Percentiles rank a stretch among this genome's conserved stretches.
Evolutionary conservation across 2,329 filamentous ascomycete genomes (phyloP).

Genomic region (Westerdykella aurantiaca): DNA sequence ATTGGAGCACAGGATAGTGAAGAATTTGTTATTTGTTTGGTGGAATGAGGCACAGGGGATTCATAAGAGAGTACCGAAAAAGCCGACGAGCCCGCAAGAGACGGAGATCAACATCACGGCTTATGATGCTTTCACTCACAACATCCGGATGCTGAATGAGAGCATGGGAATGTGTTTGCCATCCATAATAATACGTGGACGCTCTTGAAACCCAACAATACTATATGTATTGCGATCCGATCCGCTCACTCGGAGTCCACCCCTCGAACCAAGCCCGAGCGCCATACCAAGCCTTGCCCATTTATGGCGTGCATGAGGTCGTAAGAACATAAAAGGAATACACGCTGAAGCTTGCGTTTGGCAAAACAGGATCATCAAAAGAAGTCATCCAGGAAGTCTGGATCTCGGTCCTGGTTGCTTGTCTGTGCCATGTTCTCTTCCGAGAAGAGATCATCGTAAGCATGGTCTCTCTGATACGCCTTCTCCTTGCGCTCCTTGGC

Average conservation of each 20-base stretch:
- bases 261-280: neutral
- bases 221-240: neutral
- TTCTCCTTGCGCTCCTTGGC: slow-evolving; percentile 78
- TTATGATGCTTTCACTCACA: slow-evolving; percentile 62
- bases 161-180: slow-evolving; percentile 59
- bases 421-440: slow-evolving; percentile 71
- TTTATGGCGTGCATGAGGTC: too few species aligned
- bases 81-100: slow-evolving; percentile 18
- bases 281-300: too few species aligned
- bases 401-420: slow-evolving; percentile 79
- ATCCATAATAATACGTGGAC: slow-evolving; percentile 26
- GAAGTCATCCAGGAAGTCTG: slow-evolving; percentile 84
- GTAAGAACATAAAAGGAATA: too few species aligned
- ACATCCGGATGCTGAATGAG: slow-evolving; percentile 67
- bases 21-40: slow-evolving; percentile 55
- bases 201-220: slow-evolving; percentile 10
- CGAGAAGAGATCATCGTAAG: slow-evolving; percentile 86
- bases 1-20: slow-evolving; percentile 66
- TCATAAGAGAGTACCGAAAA: slow-evolving; percentile 25
- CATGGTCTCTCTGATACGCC: slow-evolving; percentile 95
- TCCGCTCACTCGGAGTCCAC: neutral
- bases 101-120: slow-evolving; percentile 33
- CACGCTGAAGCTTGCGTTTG: neutral
- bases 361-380: slow-evolving; percentile 15
- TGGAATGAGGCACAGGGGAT: slow-evolving; percentile 38